A percentile compares a stretch with the other conserved stretches of the same genome.
Conservation (phyloP, 2,329 filamentous ascomycete genomes). For the Rugonectria rugulosa region DNA sequence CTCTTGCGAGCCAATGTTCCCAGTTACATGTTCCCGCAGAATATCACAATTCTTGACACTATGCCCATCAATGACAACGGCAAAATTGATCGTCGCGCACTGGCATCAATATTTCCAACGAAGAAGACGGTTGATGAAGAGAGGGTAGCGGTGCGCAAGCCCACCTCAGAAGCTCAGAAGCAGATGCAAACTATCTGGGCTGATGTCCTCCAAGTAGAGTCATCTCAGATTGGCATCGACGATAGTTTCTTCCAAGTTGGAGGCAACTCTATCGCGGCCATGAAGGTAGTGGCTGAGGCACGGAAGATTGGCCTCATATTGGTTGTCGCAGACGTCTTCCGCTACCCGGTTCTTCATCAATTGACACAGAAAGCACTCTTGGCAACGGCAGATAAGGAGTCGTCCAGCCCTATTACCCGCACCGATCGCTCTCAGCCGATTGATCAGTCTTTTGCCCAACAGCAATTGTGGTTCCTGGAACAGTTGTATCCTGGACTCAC, state of each 20-base stretch:
- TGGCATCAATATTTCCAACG: no score
- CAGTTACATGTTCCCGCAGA: neutral
- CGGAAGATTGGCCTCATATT: slow-evolving; percentile 18
- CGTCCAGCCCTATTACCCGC: neutral
- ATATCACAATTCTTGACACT: neutral
- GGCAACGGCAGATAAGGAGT: neutral
- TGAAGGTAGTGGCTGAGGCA: slow-evolving; percentile 49
- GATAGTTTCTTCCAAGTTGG: slow-evolving; percentile 59
- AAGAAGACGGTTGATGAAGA: no score
- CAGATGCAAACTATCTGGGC: slow-evolving; percentile 48
- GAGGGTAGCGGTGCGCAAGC: no score
- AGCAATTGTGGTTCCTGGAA: neutral
- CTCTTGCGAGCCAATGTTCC: neutral
- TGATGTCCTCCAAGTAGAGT: slow-evolving; percentile 43
- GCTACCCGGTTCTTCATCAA: neutral
- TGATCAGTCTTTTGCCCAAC: neutral
- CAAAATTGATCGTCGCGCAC: neutral
- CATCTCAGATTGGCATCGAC: slow-evolving; percentile 46
- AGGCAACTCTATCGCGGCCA: slow-evolving; percentile 59
- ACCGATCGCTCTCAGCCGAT: neutral
- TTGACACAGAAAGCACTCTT: no score
- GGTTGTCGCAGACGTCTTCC: slow-evolving; percentile 23
- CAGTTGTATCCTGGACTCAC: neutral
- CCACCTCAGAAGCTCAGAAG: slow-evolving; percentile 17
- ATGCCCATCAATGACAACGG: neutral